Conservation (phyloP, 2,329 filamentous ascomycete species). For the Ophiocordyceps unilateralis region DNA sequence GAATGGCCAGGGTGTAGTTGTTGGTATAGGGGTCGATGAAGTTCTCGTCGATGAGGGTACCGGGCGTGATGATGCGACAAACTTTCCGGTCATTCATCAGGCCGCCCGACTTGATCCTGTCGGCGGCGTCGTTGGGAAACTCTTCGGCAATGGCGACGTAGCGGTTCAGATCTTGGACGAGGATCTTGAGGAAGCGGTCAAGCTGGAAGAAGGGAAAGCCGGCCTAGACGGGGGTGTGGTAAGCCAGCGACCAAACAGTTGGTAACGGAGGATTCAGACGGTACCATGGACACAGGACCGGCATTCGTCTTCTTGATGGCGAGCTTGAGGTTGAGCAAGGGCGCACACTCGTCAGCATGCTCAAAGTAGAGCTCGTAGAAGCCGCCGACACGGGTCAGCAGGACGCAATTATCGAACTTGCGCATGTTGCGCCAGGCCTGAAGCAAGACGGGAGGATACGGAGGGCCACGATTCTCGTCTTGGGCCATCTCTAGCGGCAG, state of each 20-base stretch:
- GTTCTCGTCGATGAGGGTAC: conserved; percentile 90
- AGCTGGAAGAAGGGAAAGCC: conserved; percentile 90
- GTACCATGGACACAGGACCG: conserved; percentile 71
- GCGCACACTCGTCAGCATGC: conserved; percentile 78
- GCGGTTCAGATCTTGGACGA: conserved; percentile 79
- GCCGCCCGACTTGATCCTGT: conserved; percentile 57
- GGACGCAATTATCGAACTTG: conserved; percentile 76
- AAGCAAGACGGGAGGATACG: conserved; percentile 75
- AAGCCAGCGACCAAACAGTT: neutral
- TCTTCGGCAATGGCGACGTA: conserved; percentile 93
- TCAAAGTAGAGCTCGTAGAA: conserved; percentile 98
- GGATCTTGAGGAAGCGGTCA: conserved; percentile 78
- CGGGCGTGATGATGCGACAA: conserved; percentile 77
- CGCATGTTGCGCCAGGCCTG: conserved; percentile 81
- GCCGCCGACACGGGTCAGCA: conserved; percentile 80
- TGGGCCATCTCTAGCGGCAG: conserved; percentile 1
- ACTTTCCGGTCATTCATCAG: conserved; percentile 74
- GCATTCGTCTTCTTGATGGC: conserved; percentile 63
- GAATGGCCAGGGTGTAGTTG: conserved; percentile 77
- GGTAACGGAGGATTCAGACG: conserved; percentile 4
- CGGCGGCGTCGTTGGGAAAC: conserved; percentile 55
- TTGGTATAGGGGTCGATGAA: conserved; percentile 91
- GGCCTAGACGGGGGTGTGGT: conserved; percentile 32
- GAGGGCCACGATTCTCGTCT: conserved; percentile 26
- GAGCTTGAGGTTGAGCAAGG: conserved; percentile 75